Percentiles rank a stretch among this genome's conserved stretches.
These are phyloP conservation scores for Tuber indicum DNA, from an alignment of 495 filamentous ascomycete genomes.

Conservation along the genomic window DNA sequence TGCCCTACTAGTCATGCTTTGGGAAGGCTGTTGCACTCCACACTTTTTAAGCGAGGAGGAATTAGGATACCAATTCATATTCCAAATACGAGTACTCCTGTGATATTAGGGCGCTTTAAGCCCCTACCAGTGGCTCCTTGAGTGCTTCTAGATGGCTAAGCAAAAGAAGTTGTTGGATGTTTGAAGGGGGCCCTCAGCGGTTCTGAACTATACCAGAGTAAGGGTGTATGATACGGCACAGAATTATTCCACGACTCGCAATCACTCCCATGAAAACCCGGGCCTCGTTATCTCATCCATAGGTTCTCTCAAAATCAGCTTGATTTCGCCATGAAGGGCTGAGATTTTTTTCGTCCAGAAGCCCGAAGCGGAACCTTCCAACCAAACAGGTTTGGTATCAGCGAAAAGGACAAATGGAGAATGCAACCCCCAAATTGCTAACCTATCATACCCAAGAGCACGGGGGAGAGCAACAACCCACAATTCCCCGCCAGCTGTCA, in stretches of 20 bases:
- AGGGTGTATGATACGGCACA: not conserved
- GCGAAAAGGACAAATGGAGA: not conserved
- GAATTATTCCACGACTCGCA: not conserved
- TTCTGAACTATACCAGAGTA: not conserved
- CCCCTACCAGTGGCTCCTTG: not conserved
- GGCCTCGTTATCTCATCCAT: not conserved
- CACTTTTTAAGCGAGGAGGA: not conserved
- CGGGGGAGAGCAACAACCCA: not conserved
- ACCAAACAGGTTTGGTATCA: not conserved
- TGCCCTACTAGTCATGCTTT: not conserved
- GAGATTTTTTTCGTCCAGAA: not conserved
- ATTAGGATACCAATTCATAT: not conserved
- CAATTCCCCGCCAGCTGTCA: not conserved
- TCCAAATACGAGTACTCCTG: not conserved
- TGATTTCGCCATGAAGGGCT: not conserved
- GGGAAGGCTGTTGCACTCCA: not conserved
- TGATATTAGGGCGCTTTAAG: not conserved
- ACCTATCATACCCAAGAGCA: not conserved
- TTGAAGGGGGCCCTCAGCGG: not conserved
- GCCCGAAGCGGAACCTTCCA: not conserved
- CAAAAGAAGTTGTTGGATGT: not conserved
- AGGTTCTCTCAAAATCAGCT: not conserved
- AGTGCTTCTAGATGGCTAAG: not conserved
- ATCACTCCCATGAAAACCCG: not conserved
- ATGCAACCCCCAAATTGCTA: not conserved